Evolutionary conservation across 2,329 filamentous ascomycete species (phyloP).

Genomic region (Aspergillus sp.): DNA sequence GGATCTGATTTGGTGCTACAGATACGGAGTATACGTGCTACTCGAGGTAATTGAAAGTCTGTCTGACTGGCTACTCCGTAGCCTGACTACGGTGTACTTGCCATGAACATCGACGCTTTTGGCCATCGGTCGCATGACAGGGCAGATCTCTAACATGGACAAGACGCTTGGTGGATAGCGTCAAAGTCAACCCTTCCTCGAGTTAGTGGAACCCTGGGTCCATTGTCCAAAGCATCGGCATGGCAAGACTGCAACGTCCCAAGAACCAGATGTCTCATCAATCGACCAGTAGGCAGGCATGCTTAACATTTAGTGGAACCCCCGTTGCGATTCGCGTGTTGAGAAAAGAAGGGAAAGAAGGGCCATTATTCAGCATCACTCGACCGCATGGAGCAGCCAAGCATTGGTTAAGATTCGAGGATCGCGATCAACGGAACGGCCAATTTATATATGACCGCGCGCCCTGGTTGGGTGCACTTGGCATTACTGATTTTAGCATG

Average conservation of each 20-base stretch:
- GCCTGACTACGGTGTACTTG: background rate
- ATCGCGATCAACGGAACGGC: conserved; percentile 1
- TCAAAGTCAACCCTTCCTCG: background rate
- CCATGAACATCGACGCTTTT: too few relatives aligned
- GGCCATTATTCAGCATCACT: background rate
- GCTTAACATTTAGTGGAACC: too few relatives aligned
- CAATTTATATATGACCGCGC: conserved; percentile 4
- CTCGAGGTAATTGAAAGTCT: too few relatives aligned
- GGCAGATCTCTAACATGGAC: background rate
- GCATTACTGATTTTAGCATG: conserved; percentile 1
- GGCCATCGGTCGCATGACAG: background rate
- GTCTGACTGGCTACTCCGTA: too few relatives aligned
- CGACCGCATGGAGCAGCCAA: background rate
- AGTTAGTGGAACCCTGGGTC: background rate
- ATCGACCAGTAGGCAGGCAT: background rate
- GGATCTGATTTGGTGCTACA: too few relatives aligned
- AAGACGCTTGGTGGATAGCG: background rate
- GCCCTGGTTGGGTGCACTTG: background rate
- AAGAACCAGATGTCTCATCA: background rate
- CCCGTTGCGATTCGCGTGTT: too few relatives aligned
- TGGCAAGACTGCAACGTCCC: background rate
- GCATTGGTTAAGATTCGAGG: background rate
- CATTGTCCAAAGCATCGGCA: too few relatives aligned
- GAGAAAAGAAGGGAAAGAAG: too few relatives aligned
- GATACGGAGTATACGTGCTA: too few relatives aligned